Evolutionary conservation across 495 filamentous ascomycete species (phyloP), one percentile per base, ranked within the genome.

Genomic region (Haplographium delicatum): DNA sequence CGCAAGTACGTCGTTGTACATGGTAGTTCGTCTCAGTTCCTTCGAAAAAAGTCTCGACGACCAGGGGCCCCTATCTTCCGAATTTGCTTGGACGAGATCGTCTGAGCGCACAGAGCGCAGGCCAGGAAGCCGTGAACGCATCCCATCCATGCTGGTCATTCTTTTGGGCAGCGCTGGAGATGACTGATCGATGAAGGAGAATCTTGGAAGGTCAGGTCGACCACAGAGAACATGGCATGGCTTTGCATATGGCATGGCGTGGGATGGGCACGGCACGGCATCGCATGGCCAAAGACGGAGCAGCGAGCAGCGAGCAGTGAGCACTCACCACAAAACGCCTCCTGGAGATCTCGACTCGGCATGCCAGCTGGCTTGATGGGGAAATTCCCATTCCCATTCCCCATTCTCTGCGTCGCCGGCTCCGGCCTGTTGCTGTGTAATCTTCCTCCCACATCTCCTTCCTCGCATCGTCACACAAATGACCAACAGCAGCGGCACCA

Each of bases 61-160:
- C 19, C 7, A 18, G 23, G 43, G 11, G n/a, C n/a, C 28, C 39
- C 38, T 37, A 16, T 18, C 25, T 42, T 15, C 27, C 26, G 35
- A 26, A 43, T 23, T 38, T 46, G 53, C 53, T 56, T 33, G 53
- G 53, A 50, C 53, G 47, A 20, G 41, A 50, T 56, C 40, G 53
- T 50, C 53, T 56, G 40, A 56, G 53, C 53, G 47, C 41, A 23
- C 10, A 11, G 16, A 45, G 10, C 37, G 10, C 20, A 19, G 31
- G 18, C 38, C 8, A 40, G 8, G 15, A 37, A 50, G 23, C 4
- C 23, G 33, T 19, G 43, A 26, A 28, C 28, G 28, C 25, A 26
- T 26, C 42, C 10, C 42, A 28, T 1, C 38, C 28, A 6, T 31
- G 28, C 28, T 31, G 28, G 16, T 13, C 35, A 6, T 19, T 15